Base-by-base conservation (phyloP, 805 yeast species). In the Yarrowia porcina region DNA sequence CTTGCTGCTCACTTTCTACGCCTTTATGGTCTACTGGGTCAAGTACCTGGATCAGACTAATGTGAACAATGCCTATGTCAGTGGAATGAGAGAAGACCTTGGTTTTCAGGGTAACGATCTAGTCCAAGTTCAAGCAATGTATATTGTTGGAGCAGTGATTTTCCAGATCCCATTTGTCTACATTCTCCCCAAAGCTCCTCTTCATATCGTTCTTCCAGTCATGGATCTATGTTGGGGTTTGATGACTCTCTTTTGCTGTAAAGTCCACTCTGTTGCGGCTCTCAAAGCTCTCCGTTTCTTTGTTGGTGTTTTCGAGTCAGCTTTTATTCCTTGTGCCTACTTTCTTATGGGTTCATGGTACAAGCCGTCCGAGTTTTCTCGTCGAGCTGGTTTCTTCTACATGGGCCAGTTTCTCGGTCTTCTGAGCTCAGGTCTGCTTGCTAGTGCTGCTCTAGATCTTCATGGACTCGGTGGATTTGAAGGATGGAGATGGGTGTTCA, bases 401-500 rank as follows among this genome's bases (percentile, higher is more conserved):
- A 72, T 80, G 42, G 88, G 89, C 44, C 88, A 84, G 66, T 82
- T 80, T 66, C 74, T 86, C 32, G 90, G 88, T 33, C 74, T 80
- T 18, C 74, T 84, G 63, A 83, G 88, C 13, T 79, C 87, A 1
- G 87, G 88, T 50, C 80, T 83, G 64, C 75, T 86, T 67, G 82
- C 86, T 12, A 80, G 84, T 13, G 77, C 85, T 27, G 79, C 75
- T 64, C 68, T 76, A 17, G 66, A 73, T 36, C 69, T 86, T 67
- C 72, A 77, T 59, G 88, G 86, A 30, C 73, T 70, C 6, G 69
- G 71, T 41, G 89, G 89, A 0, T 72, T 82, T n/a, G 77, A 79
- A 9, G 83, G 88, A 10, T 86, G 89, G 89, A 78, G 85, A 75
- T 86, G 90, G 90, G 82, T 83, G 69, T 86, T 84, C 68, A 82